Conservation (phyloP, 208 protist genomes). For the Plasmodiophora brassicae region DNA sequence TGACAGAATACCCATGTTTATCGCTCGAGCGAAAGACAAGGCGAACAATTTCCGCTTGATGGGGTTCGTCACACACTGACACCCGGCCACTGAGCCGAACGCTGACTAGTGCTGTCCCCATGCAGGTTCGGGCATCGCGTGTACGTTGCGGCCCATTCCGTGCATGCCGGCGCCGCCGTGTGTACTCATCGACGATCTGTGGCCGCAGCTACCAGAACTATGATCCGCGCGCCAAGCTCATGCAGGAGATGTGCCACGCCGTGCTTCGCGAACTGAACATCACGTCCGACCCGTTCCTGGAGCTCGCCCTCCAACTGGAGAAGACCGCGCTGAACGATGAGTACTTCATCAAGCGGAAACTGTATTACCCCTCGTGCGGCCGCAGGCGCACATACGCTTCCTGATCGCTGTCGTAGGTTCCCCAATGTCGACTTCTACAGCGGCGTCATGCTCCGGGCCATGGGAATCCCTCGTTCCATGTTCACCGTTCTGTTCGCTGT, state of each 20-base stretch:
- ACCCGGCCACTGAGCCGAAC: neutral
- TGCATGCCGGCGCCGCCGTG: too few relatives aligned
- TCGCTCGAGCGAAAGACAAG: constrained; percentile 44
- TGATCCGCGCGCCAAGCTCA: constrained; percentile 69
- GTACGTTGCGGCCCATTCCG: too few relatives aligned
- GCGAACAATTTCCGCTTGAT: constrained; percentile 41
- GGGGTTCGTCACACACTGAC: too few relatives aligned
- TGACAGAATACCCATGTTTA: constrained; percentile 33
- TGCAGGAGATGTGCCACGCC: constrained; percentile 54
- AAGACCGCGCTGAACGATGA: constrained; percentile 59
- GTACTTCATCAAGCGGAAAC: constrained; percentile 65
- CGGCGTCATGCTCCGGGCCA: constrained; percentile 61
- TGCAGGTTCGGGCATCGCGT: constrained; percentile 65
- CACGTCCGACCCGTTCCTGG: constrained; percentile 43
- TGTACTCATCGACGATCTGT: too few relatives aligned
- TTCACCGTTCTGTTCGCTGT: constrained; percentile 72
- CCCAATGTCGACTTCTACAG: constrained; percentile 71
- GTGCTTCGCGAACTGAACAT: constrained; percentile 40
- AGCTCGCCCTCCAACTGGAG: constrained; percentile 63
- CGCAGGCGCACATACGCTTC: too few relatives aligned
- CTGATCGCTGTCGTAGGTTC: too few relatives aligned
- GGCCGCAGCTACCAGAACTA: constrained; percentile 75
- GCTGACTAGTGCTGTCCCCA: neutral
- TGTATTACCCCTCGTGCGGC: too few relatives aligned
- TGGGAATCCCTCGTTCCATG: constrained; percentile 59